Evolutionary conservation across 768 basidiomycete species (phyloP).

Genomic region (Neoboletus brunneissimus): DNA sequence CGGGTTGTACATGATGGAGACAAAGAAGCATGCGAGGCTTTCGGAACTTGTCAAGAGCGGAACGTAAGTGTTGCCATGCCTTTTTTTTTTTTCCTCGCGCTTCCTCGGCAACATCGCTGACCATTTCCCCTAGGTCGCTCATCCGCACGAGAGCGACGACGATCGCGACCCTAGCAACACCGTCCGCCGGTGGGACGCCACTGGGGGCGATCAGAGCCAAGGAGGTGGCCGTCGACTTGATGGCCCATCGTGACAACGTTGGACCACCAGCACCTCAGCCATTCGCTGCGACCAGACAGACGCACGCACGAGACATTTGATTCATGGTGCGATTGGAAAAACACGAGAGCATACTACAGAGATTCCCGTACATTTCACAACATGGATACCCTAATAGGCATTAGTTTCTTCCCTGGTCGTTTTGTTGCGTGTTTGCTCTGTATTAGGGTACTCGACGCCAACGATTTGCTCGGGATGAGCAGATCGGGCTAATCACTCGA

Average conservation of each 20-base stretch:
- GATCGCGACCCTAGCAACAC: constrained; percentile 17
- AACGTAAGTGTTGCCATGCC: constrained; percentile 37
- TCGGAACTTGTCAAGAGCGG: constrained; percentile 54
- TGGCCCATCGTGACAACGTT: constrained; percentile 2
- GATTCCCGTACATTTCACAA: constrained; percentile 4
- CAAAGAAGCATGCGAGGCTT: constrained; percentile 49
- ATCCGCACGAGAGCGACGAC: constrained; percentile 38
- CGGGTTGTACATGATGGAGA: constrained; percentile 57
- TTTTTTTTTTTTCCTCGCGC: constrained; percentile 5
- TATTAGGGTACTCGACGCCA: background rate
- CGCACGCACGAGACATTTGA: constrained; percentile 1
- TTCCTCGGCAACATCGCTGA: constrained; percentile 5
- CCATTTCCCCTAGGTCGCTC: constrained; percentile 25
- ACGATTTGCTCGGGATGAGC: background rate
- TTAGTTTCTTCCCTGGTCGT: background rate
- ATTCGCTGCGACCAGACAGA: background rate
- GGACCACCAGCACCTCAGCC: background rate
- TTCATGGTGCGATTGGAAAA: background rate
- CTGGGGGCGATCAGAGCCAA: constrained; percentile 64
- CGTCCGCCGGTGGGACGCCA: constrained; percentile 17
- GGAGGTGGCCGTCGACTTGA: constrained; percentile 53
- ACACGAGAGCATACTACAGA: background rate
- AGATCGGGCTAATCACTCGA: background rate
- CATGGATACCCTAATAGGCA: constrained; percentile 12
- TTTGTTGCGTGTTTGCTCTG: background rate